A percentile compares a stretch with the other conserved stretches of the same genome.
These are phyloP conservation scores for Camellia japonica DNA, from an alignment of 148 eudicot genomes.

Conservation along the genomic window DNA sequence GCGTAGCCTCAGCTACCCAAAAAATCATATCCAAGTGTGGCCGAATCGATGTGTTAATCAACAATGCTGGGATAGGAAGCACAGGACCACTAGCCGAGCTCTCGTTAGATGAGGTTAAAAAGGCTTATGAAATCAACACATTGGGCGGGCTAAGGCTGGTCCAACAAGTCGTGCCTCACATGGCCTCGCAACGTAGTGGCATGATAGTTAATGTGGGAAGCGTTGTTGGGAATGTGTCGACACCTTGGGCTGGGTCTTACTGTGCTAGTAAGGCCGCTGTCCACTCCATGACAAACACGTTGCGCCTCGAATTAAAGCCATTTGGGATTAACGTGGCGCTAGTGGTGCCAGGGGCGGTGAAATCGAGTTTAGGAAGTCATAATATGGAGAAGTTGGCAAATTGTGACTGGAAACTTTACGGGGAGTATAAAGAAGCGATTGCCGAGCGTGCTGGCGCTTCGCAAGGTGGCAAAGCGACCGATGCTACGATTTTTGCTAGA, in stretches of 20 bases:
- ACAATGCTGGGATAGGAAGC: constrained; percentile 46
- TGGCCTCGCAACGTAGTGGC: constrained; percentile 32
- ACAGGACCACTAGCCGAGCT: constrained; percentile 48
- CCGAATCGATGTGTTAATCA: constrained; percentile 36
- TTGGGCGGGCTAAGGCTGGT: constrained; percentile 44
- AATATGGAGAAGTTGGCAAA: constrained; percentile 19
- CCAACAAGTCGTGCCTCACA: constrained; percentile 44
- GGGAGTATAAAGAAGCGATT: constrained; percentile 30
- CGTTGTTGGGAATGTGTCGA: constrained; percentile 42
- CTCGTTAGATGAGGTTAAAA: constrained; percentile 28
- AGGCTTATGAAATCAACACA: constrained; percentile 41
- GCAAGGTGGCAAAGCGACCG: constrained; percentile 35
- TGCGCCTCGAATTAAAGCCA: constrained; percentile 41
- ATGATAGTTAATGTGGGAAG: constrained; percentile 48
- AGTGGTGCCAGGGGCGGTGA: constrained; percentile 41
- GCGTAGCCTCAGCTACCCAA: constrained; percentile 30
- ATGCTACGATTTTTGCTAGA: constrained; percentile 37
- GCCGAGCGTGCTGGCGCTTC: constrained; percentile 41
- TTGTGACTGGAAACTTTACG: constrained; percentile 40
- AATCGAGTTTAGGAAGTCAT: constrained; percentile 36
- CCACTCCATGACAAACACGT: constrained; percentile 35
- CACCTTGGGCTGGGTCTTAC: constrained; percentile 56
- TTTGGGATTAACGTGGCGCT: constrained; percentile 36
- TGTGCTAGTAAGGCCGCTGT: constrained; percentile 49
- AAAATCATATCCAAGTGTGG: constrained; percentile 32